These are phyloP conservation scores for Fusarium sp. DNA, from an alignment of 2,329 filamentous ascomycete genomes.

Conservation along the genomic window DNA sequence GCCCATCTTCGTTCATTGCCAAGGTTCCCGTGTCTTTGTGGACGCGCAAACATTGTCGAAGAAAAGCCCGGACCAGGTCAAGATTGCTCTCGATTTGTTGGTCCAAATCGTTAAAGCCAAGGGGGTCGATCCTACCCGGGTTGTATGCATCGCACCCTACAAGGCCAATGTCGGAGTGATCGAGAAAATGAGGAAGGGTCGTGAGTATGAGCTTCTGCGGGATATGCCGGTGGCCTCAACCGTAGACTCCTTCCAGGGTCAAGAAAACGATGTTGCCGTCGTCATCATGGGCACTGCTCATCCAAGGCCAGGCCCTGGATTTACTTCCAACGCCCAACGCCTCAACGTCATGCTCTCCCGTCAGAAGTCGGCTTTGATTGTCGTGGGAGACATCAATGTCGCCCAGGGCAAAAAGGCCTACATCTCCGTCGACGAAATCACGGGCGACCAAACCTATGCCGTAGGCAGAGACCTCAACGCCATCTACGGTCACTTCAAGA, in stretches of 20 bases:
- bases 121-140: slow-evolving; percentile 5
- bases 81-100: slow-evolving; percentile 31
- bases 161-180: slow-evolving; percentile 30
- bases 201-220: slow-evolving; percentile 3
- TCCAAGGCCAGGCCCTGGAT: slow-evolving; percentile 20
- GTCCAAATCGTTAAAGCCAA: slow-evolving; percentile 17
- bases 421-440: neutral
- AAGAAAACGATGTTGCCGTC: slow-evolving; percentile 40
- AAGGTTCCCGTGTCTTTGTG: neutral
- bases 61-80: slow-evolving; percentile 26
- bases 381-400: slow-evolving; percentile 44
- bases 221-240: slow-evolving; percentile 28
- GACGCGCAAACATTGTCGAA: slow-evolving; percentile 18
- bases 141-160: slow-evolving; percentile 36
- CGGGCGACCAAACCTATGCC: neutral
- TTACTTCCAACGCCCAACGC: slow-evolving; percentile 25
- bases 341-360: slow-evolving; percentile 43
- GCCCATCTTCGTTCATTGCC: slow-evolving; percentile 41
- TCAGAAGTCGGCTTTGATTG: slow-evolving; percentile 25
- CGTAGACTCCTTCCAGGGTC: slow-evolving; percentile 43
- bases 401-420: neutral
- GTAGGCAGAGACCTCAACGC: neutral
- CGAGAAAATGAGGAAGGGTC: slow-evolving; percentile 6
- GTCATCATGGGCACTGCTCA: slow-evolving; percentile 37
- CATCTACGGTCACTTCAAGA: neutral